Evolutionary conservation across 2,329 filamentous ascomycete species (phyloP), one percentile per base, ranked within the genome.

Genomic region (Stachybotrys echinatus): DNA sequence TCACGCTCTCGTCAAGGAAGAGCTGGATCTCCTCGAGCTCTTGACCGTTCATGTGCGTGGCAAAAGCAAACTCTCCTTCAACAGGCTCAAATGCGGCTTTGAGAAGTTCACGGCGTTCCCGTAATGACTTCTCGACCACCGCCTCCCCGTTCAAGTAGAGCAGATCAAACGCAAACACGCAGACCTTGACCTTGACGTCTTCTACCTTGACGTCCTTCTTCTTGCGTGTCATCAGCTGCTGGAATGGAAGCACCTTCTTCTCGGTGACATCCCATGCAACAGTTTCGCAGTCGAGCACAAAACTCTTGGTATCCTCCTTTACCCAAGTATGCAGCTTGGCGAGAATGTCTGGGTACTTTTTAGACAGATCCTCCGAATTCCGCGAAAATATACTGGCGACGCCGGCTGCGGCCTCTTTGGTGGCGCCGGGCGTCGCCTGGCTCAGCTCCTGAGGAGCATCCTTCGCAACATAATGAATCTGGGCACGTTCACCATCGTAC

Each of bases 241-340:
- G 94, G 75, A 99, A 99, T 0, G 94, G 94, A 38, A 99, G 70
- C 14, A 99, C 89, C 68, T 96, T 96, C 77, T 96, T 96, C 74
- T 94, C 90, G 2, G 80, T 78, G n/a, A 89, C 80, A 67, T 99
- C 94, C 92, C 94, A 97, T 1, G 89, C 94, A 12, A 97, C 94
- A 1, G 92, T 96, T 73, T 99, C 94, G 65, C 94, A 99, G 66
- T 99, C 94, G n/a, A 99, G 75, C 14, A 99, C 94, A 63, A 99
- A 99, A 64, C 91, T 96, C 70, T 88, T 89, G 12, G 94, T 96
- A 23, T 86, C 89, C 2, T 84, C 74, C 65, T 95, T 95, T 58
- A 99, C 85, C 94, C 94, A 99, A 1, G 81, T 85, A 37, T 89
- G 79, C 12, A 99, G 80, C 66, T 95, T 96, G 20, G 81, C 85